Percentiles rank a stretch among this genome's conserved stretches.
Evolutionary conservation across 164 flowering plant genomes (phyloP).

Genomic region (Macadamia integrifolia): DNA sequence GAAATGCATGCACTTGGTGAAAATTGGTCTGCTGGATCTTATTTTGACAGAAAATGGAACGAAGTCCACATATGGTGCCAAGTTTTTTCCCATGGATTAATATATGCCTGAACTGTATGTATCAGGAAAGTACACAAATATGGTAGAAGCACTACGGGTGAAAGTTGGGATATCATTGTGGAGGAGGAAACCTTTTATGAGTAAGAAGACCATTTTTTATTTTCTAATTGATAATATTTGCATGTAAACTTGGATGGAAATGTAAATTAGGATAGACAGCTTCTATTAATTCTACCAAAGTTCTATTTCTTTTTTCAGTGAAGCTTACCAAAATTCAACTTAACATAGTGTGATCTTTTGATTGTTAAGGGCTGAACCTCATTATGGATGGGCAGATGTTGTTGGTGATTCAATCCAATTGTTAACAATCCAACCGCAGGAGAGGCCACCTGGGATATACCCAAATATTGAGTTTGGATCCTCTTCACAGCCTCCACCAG

Average conservation of each 20-base stretch:
- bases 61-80: background rate
- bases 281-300: background rate
- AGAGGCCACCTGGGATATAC: conserved; percentile 80
- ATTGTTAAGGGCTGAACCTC: conserved; percentile 80
- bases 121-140: conserved; percentile 94
- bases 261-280: too few species aligned
- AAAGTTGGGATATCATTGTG: conserved; percentile 92
- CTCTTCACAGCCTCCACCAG: conserved; percentile 36
- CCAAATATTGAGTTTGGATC: conserved; percentile 67
- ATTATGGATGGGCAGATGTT: conserved; percentile 99
- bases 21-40: too few species aligned
- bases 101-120: background rate
- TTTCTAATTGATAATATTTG: background rate
- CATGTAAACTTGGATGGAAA: background rate
- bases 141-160: conserved; percentile 97
- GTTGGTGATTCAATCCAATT: conserved; percentile 92
- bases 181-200: conserved; percentile 93
- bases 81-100: background rate
- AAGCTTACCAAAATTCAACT: too few species aligned
- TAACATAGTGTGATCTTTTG: background rate
- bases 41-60: too few species aligned
- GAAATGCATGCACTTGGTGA: too few species aligned
- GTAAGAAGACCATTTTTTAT: conserved; percentile 39
- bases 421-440: conserved; percentile 70
- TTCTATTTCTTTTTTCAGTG: too few species aligned